Conservation (phyloP, 1,284 basidiomycete genomes). For the Volvariella volvacea region DNA sequence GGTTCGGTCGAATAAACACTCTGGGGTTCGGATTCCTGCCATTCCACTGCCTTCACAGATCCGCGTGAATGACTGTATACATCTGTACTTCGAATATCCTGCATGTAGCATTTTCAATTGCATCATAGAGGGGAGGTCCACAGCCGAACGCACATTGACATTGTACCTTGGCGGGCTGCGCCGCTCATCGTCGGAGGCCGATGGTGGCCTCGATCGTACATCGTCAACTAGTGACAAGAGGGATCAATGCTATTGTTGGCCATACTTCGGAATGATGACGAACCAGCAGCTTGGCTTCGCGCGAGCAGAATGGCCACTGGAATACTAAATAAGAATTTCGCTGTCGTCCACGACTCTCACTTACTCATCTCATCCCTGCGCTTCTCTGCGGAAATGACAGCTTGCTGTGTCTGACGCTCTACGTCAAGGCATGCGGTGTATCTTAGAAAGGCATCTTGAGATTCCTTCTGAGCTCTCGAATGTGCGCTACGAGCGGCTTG, state of each 20-base stretch:
- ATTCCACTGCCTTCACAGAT: constrained; percentile 42
- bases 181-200: constrained; percentile 37
- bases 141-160: constrained; percentile 23
- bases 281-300: constrained; percentile 33
- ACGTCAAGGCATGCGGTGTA: constrained; percentile 64
- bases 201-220: constrained; percentile 36
- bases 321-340: constrained; percentile 12
- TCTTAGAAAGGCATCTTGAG: constrained; percentile 62
- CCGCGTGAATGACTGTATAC: constrained; percentile 33
- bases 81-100: constrained; percentile 25
- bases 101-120: constrained; percentile 5
- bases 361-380: constrained; percentile 63
- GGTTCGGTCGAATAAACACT: constrained; percentile 39
- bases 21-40: constrained; percentile 42
- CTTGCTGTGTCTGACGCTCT: constrained; percentile 57
- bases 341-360: constrained; percentile 14
- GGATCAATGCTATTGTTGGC: constrained; percentile 12
- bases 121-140: constrained; percentile 7
- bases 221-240: constrained; percentile 12
- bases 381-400: constrained; percentile 57
- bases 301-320: constrained; percentile 47
- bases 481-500: constrained; percentile 38
- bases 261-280: constrained; percentile 1
- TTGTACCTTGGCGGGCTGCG: constrained; percentile 34
- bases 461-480: constrained; percentile 57